Evolutionary conservation across 2,329 filamentous ascomycete genomes (phyloP), one percentile per base, ranked within the genome.

Genomic region (Chrysoporthe puriensis): DNA sequence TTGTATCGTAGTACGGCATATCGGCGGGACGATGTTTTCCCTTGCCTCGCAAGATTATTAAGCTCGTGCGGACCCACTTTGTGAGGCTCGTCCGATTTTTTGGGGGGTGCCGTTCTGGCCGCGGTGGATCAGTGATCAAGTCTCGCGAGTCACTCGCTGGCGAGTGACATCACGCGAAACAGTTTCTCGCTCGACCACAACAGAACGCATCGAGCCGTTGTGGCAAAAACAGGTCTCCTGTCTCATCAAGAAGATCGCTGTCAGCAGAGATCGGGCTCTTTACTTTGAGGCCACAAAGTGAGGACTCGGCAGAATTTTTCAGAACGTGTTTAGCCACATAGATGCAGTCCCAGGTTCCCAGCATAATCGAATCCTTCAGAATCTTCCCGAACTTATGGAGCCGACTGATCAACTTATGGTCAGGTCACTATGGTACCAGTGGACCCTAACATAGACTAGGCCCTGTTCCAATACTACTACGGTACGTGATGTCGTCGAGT

Each of bases 11-110:
- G 54, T 13, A n/a, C 54, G 54, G 54, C 34, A 57, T 21, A 40
- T 57, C 32, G 14, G 54, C 54, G 54, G 54, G 54, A 57, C 14
- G 1, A 36, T 36, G 54, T 57, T 57, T 57, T 57, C 54, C 54
- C 54, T 57, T 34, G 34, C 54, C 32, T 40, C 54, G 6, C 3
- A n/a, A 6, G 14, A 57, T 57, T 57, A 57, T 57, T 57, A 57
- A 57, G 54, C 54, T 40, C 32, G 32, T 57, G 26, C 26, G 54
- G 54, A 16, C 32, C 54, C 54, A n/a, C 54, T 57, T 36, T 57
- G 4, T n/a, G 54, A 57, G 54, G 54, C 54, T 57, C 14, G 32
- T n/a, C 26, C 32, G 54, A 40, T 34, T 54, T 32, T 34, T 48
- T n/a, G 9, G 11, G 8, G 7, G 52, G 32, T 56, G 32, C 32